phyloP scores from a whole-genome alignment of 768 basidiomycete genomes.

The Strobilomyces confusus region DNA sequence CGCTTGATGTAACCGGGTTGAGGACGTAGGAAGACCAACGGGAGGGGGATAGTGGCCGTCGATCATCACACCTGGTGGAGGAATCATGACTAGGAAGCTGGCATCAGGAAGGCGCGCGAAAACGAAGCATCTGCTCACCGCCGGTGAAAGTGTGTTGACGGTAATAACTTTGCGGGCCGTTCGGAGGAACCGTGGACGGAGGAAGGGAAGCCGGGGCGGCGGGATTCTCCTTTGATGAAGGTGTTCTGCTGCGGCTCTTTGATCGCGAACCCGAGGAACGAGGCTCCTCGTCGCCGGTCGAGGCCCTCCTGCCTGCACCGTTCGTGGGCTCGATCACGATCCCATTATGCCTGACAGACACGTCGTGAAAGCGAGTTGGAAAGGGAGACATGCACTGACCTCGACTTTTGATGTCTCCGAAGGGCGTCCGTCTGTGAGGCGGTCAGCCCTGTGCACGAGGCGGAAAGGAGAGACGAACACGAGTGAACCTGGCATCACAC shows the following conservation, averaged over 20 bases:
- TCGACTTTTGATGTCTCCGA: constrained; percentile 75
- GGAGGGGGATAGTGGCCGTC: constrained; percentile 40
- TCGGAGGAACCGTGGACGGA: constrained; percentile 28
- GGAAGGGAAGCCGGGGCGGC: constrained; percentile 35
- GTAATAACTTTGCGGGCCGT: constrained; percentile 57
- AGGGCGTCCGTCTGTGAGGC: constrained; percentile 67
- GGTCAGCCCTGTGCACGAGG: constrained; percentile 17
- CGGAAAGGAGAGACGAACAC: constrained; percentile 44
- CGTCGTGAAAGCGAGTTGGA: neutral
- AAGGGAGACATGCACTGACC: constrained; percentile 39
- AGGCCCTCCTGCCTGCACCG: constrained; percentile 14
- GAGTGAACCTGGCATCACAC: constrained; percentile 75
- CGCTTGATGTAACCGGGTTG: constrained; percentile 42
- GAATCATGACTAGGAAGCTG: constrained; percentile 37
- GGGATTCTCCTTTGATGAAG: constrained; percentile 40
- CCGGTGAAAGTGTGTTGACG: constrained; percentile 56
- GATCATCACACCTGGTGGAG: constrained; percentile 38
- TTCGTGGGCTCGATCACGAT: constrained; percentile 54
- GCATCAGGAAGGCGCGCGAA: neutral
- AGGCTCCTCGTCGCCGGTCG: constrained; percentile 21
- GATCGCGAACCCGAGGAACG: constrained; percentile 42
- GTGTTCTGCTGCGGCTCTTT: constrained; percentile 49
- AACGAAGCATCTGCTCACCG: constrained; percentile 24
- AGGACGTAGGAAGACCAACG: constrained; percentile 51
- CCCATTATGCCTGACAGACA: constrained; percentile 51